Evolutionary conservation across 129 eudicot genomes (phyloP).

Genomic region (Artemisia tridentata): DNA sequence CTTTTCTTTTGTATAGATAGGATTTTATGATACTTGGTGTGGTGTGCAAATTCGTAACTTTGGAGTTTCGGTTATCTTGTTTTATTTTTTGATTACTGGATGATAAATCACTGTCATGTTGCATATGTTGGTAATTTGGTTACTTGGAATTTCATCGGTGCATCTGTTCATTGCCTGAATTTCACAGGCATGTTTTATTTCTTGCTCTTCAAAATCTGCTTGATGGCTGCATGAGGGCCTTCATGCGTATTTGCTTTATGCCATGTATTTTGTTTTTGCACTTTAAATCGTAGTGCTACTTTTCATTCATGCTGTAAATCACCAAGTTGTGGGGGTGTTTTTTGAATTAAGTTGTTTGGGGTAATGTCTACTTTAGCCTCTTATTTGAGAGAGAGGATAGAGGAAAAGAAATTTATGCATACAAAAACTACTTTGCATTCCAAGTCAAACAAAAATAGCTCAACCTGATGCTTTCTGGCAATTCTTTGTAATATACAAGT

Average conservation of each 20-base stretch:
- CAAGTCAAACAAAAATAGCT: neutral
- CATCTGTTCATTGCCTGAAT: conserved; percentile 1
- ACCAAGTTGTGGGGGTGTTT: too few species aligned
- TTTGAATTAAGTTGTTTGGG: too few species aligned
- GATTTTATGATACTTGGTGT: conserved; percentile 15
- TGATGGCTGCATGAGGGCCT: neutral
- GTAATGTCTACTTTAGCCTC: too few species aligned
- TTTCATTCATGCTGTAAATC: too few species aligned
- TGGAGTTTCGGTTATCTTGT: conserved; percentile 12
- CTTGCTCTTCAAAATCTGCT: neutral
- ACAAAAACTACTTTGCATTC: neutral
- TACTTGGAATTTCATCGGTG: neutral
- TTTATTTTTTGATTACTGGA: conserved; percentile 7
- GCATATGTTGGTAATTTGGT: neutral
- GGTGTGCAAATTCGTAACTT: conserved; percentile 41
- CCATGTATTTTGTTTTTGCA: too few species aligned
- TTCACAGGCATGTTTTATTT: neutral
- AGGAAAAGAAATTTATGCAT: too few species aligned
- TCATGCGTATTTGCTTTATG: neutral
- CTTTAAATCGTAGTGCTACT: too few species aligned
- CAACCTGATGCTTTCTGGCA: too few species aligned
- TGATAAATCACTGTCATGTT: neutral
- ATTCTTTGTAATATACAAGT: neutral
- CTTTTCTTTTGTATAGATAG: conserved; percentile 58
- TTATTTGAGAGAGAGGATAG: too few species aligned